Evolutionary conservation across 139 green algal genomes (phyloP).

Genomic region (Astrephomene gubernaculifera): DNA sequence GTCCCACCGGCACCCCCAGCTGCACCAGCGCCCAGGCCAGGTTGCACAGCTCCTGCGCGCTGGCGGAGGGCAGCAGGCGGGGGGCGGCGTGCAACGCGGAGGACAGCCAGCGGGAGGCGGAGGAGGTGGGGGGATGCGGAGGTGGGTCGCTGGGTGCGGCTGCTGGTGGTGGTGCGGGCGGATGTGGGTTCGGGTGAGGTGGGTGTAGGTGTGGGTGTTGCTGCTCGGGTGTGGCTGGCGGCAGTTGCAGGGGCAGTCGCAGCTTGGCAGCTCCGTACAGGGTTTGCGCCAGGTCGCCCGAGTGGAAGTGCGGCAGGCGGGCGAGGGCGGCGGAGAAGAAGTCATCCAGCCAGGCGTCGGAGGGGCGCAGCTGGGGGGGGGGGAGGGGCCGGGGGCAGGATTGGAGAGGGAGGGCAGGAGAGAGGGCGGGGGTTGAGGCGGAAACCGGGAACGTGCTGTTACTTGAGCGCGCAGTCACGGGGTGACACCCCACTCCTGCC

Average conservation of each 20-base stretch:
- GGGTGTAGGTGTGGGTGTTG: background rate
- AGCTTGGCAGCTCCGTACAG: slow-evolving; percentile 51
- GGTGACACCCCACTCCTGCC: too few species aligned
- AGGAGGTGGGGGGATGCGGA: background rate
- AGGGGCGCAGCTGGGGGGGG: slow-evolving; percentile 22
- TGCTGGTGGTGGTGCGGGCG: background rate
- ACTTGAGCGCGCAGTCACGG: too few species aligned
- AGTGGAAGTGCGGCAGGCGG: slow-evolving; percentile 30
- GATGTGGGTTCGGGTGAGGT: too few species aligned
- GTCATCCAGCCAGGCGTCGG: slow-evolving; percentile 41
- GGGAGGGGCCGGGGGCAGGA: background rate
- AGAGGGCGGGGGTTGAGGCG: background rate
- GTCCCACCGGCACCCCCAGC: slow-evolving; percentile 9
- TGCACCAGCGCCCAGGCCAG: slow-evolving; percentile 42
- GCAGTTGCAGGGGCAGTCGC: slow-evolving; percentile 11
- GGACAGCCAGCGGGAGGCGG: slow-evolving; percentile 1
- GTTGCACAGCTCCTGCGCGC: slow-evolving; percentile 48
- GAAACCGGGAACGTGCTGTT: too few species aligned
- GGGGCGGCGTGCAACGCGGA: slow-evolving; percentile 25
- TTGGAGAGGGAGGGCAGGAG: background rate
- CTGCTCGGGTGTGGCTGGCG: background rate
- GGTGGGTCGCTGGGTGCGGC: background rate
- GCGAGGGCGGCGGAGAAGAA: slow-evolving; percentile 9
- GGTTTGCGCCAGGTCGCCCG: slow-evolving; percentile 48
- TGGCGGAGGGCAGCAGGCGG: background rate